A percentile compares a stretch with the other conserved stretches of the same genome.
Evolutionary conservation across 495 filamentous ascomycete species (phyloP).

Genomic region (Xylaria castorea): DNA sequence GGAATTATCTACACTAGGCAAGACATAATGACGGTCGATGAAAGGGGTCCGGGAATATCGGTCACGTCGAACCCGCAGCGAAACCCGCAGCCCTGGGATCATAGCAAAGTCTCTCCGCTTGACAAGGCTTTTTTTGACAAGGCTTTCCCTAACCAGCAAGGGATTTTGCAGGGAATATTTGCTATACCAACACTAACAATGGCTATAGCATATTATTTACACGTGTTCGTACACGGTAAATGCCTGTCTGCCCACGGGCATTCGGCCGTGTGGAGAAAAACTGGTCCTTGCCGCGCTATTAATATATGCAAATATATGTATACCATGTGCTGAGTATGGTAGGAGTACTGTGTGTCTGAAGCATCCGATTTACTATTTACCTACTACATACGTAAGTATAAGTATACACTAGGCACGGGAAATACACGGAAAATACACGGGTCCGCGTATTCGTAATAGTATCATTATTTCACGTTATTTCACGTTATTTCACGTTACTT

Average conservation of each 20-base stretch:
- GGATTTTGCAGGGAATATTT: constrained; percentile 14
- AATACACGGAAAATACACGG: background rate
- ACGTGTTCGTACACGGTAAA: constrained; percentile 16
- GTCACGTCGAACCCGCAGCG: constrained; percentile 10
- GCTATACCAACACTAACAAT: background rate
- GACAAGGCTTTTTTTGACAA: constrained; percentile 17
- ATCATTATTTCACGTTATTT: background rate
- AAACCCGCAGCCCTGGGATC: constrained; percentile 20
- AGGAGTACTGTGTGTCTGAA: background rate
- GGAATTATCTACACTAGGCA: background rate
- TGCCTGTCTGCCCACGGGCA: constrained; percentile 11
- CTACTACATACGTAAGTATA: background rate
- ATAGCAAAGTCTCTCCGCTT: constrained; percentile 2
- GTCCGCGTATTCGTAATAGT: constrained; percentile 18
- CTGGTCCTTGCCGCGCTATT: background rate
- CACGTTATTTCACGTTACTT: background rate
- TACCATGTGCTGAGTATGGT: background rate
- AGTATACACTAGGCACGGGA: no score
- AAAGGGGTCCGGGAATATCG: constrained; percentile 3
- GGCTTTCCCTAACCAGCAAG: constrained; percentile 9
- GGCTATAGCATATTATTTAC: background rate
- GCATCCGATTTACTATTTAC: background rate
- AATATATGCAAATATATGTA: background rate
- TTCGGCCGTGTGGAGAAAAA: constrained; percentile 8
- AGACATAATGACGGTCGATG: constrained; percentile 5